Evolutionary conservation across 2,329 filamentous ascomycete species (phyloP), one percentile per base, ranked within the genome.

Genomic region (Claviceps fusiformis): DNA sequence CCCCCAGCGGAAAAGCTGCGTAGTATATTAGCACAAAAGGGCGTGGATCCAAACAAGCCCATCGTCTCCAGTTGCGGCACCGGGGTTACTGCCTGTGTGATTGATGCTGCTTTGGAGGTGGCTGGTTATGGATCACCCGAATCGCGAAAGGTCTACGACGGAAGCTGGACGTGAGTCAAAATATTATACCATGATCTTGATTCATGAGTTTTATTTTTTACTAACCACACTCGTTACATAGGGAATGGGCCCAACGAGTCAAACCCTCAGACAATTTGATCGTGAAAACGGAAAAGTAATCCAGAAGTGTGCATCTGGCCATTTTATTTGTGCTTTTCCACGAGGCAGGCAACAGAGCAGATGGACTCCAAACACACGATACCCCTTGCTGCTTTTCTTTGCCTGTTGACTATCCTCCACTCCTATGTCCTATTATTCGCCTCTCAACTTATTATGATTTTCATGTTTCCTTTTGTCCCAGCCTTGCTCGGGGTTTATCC

Each of bases 21-120:
- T 62, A 80, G 85, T 64, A 67, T 97, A 17, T 93, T 98, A 64
- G 75, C 86, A 67, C 75, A 77, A n/a, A 92, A 86, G 66, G 86
- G 89, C 0, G 73, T 98, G 9, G 85, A 95, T 65, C 82, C 86
- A 0, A 75, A 77, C 33, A 89, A 85, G 68, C 87, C 91, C 3
- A 87, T 96, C 61, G 86, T 97, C 62, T 87, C 83, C 52, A 92
- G 81, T 63, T 98, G 93, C 64, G 93, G 93, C 13, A 96, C 91
- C 7, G 93, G 93, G 39, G 92, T 98, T 53, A 97, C 91, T 11
- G 93, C 93, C 8, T 89, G 88, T 19, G 81, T 96, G 47, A 82
- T 98, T 46, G 93, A 98, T 66, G 86, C 90, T 43, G 93, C 90
- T 2, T 72, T 98, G 54, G 82, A 81, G 35, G 83, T 89, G 68